phyloP scores from a whole-genome alignment of 768 basidiomycete species.

The Myochromella boudieri region DNA sequence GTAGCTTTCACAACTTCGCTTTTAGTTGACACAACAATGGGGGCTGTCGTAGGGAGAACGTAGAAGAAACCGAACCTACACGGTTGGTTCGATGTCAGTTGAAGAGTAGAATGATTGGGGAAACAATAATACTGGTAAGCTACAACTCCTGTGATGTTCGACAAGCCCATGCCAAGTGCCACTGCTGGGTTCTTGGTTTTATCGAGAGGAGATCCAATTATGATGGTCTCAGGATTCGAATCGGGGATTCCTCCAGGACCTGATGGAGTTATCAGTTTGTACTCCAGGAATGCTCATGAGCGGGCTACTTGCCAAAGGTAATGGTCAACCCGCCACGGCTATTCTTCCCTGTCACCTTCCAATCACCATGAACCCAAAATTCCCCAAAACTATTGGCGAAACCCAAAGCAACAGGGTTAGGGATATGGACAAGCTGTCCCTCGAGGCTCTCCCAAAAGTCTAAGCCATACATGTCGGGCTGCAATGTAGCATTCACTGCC shows the following conservation, averaged over 20 bases:
- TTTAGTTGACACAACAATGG: constrained; percentile 41
- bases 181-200: constrained; percentile 48
- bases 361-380: constrained; percentile 59
- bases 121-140: constrained; percentile 42
- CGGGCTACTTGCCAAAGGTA: constrained; percentile 36
- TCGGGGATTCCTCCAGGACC: constrained; percentile 52
- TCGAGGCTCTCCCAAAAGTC: constrained; percentile 69
- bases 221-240: constrained; percentile 55
- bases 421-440: constrained; percentile 55
- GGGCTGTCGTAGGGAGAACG: constrained; percentile 57
- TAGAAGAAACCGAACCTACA: constrained; percentile 52
- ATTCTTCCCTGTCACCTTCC: constrained; percentile 57
- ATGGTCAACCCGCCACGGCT: constrained; percentile 54
- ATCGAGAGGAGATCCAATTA: constrained; percentile 56
- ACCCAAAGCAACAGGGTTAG: constrained; percentile 42
- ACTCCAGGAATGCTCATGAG: not conserved
- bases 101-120: not conserved
- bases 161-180: constrained; percentile 43
- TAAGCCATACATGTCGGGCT: constrained; percentile 51
- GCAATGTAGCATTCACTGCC: constrained; percentile 42
- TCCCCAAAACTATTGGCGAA: constrained; percentile 56
- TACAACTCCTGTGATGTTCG: constrained; percentile 56
- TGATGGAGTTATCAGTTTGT: constrained; percentile 20
- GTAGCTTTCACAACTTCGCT: constrained; percentile 35
- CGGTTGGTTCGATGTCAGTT: not conserved